Conservation (phyloP, 2,329 filamentous ascomycete species). For the Colletotrichum agaves region DNA sequence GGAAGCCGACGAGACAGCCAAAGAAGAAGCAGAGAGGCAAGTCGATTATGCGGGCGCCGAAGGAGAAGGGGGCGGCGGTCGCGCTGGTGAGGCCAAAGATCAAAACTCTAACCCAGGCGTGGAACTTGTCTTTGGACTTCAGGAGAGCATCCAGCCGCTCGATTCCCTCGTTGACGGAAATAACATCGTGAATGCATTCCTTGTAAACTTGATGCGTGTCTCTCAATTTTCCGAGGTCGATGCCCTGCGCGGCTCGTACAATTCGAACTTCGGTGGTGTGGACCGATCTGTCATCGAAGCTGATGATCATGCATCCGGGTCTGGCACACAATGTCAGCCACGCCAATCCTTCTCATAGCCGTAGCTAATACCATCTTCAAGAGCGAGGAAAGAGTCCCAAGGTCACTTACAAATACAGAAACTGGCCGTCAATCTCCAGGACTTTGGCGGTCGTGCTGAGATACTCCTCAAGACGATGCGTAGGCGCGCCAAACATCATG, state of each 20-base stretch:
- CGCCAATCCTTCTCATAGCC: too few species aligned
- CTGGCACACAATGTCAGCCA: not conserved
- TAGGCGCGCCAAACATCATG: conserved; percentile 90
- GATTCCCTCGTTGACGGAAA: conserved; percentile 68
- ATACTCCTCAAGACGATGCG: conserved; percentile 90
- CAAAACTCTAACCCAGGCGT: conserved; percentile 63
- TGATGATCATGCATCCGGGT: conserved; percentile 92
- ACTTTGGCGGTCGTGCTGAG: conserved; percentile 86
- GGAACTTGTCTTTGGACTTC: conserved; percentile 64
- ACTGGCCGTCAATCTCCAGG: conserved; percentile 87
- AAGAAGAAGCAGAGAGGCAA: conserved; percentile 77
- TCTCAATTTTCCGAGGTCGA: conserved; percentile 70
- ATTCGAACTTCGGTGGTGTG: conserved; percentile 76
- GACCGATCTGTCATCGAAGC: conserved; percentile 78
- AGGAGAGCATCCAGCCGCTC: conserved; percentile 64
- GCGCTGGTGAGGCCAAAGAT: conserved; percentile 80
- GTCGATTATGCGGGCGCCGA: conserved; percentile 76
- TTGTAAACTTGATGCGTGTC: conserved; percentile 73
- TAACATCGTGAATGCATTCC: conserved; percentile 70
- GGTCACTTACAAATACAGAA: conserved; percentile 72
- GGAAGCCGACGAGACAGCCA: conserved; percentile 74
- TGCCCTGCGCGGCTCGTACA: conserved; percentile 66
- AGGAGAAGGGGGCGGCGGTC: conserved; percentile 79
- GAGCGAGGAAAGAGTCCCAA: not conserved
- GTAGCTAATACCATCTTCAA: too few species aligned